Base-by-base conservation (phyloP, 2,329 filamentous ascomycete species). In the Septoria petroselini region DNA sequence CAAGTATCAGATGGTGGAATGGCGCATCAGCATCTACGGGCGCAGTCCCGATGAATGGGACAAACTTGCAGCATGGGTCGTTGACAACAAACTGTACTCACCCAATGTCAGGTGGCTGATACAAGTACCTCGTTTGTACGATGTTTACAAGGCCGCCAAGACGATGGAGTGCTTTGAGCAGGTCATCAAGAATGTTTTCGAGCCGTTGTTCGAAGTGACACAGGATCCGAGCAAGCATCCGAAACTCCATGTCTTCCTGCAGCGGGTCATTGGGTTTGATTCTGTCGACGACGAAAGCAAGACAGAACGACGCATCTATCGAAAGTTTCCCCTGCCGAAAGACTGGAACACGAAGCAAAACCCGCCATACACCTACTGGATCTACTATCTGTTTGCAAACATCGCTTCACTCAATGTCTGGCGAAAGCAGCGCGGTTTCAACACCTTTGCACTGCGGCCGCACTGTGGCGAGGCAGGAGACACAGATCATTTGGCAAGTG, bases 1-100 rank as follows among this genome's bases (percentile, higher is more conserved):
- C 80, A 98, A 98, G 69, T 98, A 98, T 65, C 93, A 98, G 68
- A 96, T 98, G 87, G 93, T 93, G 1, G 93, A 98, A 73, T 98
- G 94, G 91, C 89, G 93, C 35, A 95, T 98, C 59, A 96, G 91
- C 18, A 89, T 98, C 57, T 98, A 98, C 64, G 93, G 93, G 55
- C 87, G 89, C 66, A 86, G 86, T 2, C 78, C 95, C 33, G 85
- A 95, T 55, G 93, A 98, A 69, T 98, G 93, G 93, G 91, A 97
- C 65, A 98, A 95, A 66, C 81, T 98, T 43, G 93, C 93, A 3
- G 88, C 87, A 2, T 98, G 93, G 93, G 90, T 98, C 6, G 83
- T 97, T 12, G 91, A 97, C 73, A 95, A 97, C 75, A 97, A 96
- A 72, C 78, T 98, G 34, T 95, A 95, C 70, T 97, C 91, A 2